Percentiles rank a stretch among this genome's conserved stretches.
These are phyloP conservation scores for Cyberlindnera galapagoensis DNA, from an alignment of 805 yeast genomes.

Conservation along the genomic window DNA sequence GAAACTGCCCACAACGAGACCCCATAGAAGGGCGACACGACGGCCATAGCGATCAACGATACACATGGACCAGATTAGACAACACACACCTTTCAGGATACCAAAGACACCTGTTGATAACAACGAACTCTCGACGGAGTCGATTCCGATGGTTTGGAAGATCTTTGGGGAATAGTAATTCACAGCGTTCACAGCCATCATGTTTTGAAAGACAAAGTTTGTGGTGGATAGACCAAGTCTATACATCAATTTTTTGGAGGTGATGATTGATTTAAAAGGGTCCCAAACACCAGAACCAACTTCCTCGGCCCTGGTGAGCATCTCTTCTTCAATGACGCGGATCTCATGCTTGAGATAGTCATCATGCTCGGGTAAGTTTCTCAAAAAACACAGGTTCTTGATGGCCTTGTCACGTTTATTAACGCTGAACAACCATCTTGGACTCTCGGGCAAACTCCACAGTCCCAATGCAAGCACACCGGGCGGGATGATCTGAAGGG, in stretches of 20 bases:
- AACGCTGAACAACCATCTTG: slow-evolving; percentile 36
- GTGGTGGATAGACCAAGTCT: slow-evolving; percentile 33
- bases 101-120: slow-evolving; percentile 51
- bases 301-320: slow-evolving; percentile 18
- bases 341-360: slow-evolving; percentile 37
- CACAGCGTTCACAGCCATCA: slow-evolving; percentile 44
- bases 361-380: slow-evolving; percentile 32
- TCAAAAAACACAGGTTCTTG: slow-evolving; percentile 29
- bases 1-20: slow-evolving; percentile 34
- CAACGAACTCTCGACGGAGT: slow-evolving; percentile 37
- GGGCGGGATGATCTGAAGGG: slow-evolving; percentile 40
- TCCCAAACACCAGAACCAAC: slow-evolving; percentile 34
- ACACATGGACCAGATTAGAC: slow-evolving; percentile 37
- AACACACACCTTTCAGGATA: slow-evolving; percentile 38
- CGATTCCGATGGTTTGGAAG: slow-evolving; percentile 42
- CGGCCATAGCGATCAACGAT: slow-evolving; percentile 43
- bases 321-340: slow-evolving; percentile 23
- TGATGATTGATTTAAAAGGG: slow-evolving; percentile 32
- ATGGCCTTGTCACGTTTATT: slow-evolving; percentile 29
- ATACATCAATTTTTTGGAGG: slow-evolving; percentile 25
- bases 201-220: slow-evolving; percentile 37
- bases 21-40: slow-evolving; percentile 33
- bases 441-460: slow-evolving; percentile 37
- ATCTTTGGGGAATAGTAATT: slow-evolving; percentile 49
- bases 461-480: slow-evolving; percentile 34